These are phyloP conservation scores for Cladosporium sp. DNA, from an alignment of 2,329 filamentous ascomycete genomes.

Conservation along the genomic window DNA sequence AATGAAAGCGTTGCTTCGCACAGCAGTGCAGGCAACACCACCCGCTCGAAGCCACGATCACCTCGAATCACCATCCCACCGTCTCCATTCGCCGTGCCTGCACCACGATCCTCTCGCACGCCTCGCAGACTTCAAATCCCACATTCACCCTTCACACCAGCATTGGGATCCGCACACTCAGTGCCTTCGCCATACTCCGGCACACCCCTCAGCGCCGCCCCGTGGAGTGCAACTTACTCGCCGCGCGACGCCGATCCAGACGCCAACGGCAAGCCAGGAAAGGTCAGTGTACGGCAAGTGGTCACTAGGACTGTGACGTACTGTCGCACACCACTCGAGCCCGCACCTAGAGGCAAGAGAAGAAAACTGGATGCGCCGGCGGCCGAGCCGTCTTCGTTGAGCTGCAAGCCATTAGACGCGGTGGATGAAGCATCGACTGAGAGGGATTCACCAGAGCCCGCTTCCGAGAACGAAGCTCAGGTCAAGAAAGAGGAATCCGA, in stretches of 20 bases:
- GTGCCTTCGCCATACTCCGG: conserved; percentile 68
- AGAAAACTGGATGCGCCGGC: conserved; percentile 63
- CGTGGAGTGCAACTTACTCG: conserved; percentile 47
- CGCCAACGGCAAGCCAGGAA: conserved; percentile 34
- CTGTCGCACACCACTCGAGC: conserved; percentile 68
- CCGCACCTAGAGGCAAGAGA: conserved; percentile 88
- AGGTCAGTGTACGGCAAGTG: conserved; percentile 74
- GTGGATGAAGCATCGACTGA: conserved; percentile 51
- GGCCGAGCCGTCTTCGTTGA: conserved; percentile 77
- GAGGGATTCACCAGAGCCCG: not conserved
- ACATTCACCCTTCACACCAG: conserved; percentile 66
- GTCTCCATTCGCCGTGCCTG: conserved; percentile 46
- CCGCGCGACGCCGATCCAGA: conserved; percentile 62
- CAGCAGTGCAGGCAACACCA: conserved; percentile 17
- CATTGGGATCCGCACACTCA: conserved; percentile 43
- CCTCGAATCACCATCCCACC: conserved; percentile 42
- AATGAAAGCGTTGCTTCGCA: conserved; percentile 17
- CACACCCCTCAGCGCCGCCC: conserved; percentile 31
- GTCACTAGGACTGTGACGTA: conserved; percentile 94
- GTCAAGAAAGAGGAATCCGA: conserved; percentile 1
- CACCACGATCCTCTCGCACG: conserved; percentile 55
- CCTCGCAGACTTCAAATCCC: conserved; percentile 71
- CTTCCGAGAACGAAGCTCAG: not conserved
- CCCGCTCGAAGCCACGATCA: conserved; percentile 26
- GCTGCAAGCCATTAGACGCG: conserved; percentile 80